These are phyloP conservation scores for Nicotiana attenuata DNA, from an alignment of 257 asterid species.

Conservation along the genomic window DNA sequence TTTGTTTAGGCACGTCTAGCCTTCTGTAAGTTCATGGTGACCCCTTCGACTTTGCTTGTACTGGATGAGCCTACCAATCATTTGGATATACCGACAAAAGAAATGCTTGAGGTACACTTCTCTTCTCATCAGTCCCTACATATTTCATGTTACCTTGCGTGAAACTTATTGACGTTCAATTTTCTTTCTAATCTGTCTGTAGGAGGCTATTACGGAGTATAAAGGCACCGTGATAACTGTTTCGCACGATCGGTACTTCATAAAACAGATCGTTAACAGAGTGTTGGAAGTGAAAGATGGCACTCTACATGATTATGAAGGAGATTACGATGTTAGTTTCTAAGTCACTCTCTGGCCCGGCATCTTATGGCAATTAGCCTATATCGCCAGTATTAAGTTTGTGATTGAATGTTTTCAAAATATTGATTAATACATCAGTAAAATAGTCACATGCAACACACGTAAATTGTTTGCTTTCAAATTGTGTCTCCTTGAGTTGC, in stretches of 20 bases:
- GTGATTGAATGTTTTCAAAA: background rate
- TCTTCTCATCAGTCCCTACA: constrained; percentile 4
- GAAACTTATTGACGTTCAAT: background rate
- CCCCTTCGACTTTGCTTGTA: constrained; percentile 86
- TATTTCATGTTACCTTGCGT: background rate
- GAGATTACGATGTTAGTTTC: constrained; percentile 83
- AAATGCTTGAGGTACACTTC: constrained; percentile 90
- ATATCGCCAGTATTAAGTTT: background rate
- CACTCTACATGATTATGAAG: constrained; percentile 74
- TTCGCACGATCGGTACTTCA: constrained; percentile 97
- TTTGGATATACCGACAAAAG: constrained; percentile 92
- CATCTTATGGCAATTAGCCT: background rate
- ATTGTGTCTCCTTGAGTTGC: background rate
- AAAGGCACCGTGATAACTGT: constrained; percentile 90
- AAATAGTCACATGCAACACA: background rate
- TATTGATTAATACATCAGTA: background rate
- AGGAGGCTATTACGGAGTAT: constrained; percentile 97
- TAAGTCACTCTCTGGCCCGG: background rate
- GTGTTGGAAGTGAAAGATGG: constrained; percentile 94
- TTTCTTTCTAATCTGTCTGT: constrained; percentile 10
- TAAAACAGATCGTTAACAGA: constrained; percentile 88
- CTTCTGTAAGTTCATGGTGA: constrained; percentile 98
- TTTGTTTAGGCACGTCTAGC: constrained; percentile 88
- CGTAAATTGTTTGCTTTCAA: background rate
- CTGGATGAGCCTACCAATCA: constrained; percentile 98